A percentile compares a stretch with the other conserved stretches of the same genome.
These are phyloP conservation scores for Sutorius australiensis DNA, from an alignment of 768 basidiomycete species.

Conservation along the genomic window DNA sequence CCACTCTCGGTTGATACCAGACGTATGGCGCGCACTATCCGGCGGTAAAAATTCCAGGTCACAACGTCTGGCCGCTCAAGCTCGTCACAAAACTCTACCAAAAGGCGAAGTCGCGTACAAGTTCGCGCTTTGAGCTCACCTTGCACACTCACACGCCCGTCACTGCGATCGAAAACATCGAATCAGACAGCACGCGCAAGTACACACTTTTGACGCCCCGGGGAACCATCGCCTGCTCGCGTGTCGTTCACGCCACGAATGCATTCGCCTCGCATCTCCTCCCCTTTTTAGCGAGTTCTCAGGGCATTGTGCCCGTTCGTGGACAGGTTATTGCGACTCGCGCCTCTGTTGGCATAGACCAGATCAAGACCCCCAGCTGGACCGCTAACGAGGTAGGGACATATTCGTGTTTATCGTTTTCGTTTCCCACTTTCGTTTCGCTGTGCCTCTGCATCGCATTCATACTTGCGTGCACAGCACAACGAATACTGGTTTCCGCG, in stretches of 20 bases:
- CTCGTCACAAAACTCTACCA: conserved; percentile 66
- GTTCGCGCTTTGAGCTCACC: conserved; percentile 37
- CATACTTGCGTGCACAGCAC: conserved; percentile 27
- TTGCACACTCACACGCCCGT: conserved; percentile 78
- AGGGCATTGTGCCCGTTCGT: conserved; percentile 64
- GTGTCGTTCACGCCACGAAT: conserved; percentile 85
- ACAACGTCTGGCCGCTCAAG: conserved; percentile 80
- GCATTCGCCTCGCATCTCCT: conserved; percentile 76
- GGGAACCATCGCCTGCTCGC: conserved; percentile 55
- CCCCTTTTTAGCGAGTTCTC: conserved; percentile 54
- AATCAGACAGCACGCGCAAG: not conserved
- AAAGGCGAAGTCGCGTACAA: conserved; percentile 32
- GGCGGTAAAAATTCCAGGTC: conserved; percentile 46
- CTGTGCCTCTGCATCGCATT: not conserved
- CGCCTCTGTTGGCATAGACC: conserved; percentile 36
- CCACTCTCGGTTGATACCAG: conserved; percentile 3
- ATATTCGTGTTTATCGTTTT: not conserved
- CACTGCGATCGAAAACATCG: conserved; percentile 35
- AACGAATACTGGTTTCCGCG: conserved; percentile 86
- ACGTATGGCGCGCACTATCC: conserved; percentile 43
- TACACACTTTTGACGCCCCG: conserved; percentile 48
- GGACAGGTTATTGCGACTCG: conserved; percentile 59
- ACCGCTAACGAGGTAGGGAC: conserved; percentile 34
- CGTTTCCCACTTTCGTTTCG: not conserved
- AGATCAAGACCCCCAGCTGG: conserved; percentile 47